Conservation (phyloP, 1,284 basidiomycete species). For the Lentinus polychrous region DNA sequence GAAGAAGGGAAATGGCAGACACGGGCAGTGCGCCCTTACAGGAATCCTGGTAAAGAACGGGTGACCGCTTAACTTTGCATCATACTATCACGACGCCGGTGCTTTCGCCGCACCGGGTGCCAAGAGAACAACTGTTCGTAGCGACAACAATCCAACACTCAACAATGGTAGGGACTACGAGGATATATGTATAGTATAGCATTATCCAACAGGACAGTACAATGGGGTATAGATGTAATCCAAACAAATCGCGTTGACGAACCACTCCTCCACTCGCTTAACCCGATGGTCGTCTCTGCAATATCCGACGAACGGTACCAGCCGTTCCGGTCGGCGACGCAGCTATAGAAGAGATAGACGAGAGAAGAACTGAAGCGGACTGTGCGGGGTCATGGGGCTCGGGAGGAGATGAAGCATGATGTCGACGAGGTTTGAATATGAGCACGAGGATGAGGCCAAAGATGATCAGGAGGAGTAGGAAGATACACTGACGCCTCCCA, state of each 20-base stretch:
- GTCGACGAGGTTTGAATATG: conserved; percentile 72
- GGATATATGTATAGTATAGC: neutral
- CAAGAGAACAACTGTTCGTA: too few species aligned
- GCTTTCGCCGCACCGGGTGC: too few species aligned
- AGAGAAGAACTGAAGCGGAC: neutral
- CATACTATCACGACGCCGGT: too few species aligned
- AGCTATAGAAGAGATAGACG: neutral
- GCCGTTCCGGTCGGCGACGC: neutral
- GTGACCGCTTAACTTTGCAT: too few species aligned
- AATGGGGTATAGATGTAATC: neutral
- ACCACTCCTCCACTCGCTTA: conserved; percentile 4
- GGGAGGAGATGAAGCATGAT: conserved; percentile 16
- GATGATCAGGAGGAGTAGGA: conserved; percentile 86
- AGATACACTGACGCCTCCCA: conserved; percentile 87
- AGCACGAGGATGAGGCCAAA: conserved; percentile 77
- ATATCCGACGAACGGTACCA: neutral
- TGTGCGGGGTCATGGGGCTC: conserved; percentile 7
- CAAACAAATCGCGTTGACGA: conserved; percentile 4
- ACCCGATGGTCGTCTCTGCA: conserved; percentile 10
- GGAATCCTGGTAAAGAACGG: too few species aligned
- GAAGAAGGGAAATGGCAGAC: too few species aligned
- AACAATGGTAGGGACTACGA: too few species aligned
- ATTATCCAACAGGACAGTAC: conserved; percentile 2
- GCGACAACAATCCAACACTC: too few species aligned
- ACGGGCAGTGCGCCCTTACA: too few species aligned